Percentiles rank a stretch among this genome's conserved stretches.
phyloP scores from a whole-genome alignment of 2,329 filamentous ascomycete species.

The Calonectria honghensis region DNA sequence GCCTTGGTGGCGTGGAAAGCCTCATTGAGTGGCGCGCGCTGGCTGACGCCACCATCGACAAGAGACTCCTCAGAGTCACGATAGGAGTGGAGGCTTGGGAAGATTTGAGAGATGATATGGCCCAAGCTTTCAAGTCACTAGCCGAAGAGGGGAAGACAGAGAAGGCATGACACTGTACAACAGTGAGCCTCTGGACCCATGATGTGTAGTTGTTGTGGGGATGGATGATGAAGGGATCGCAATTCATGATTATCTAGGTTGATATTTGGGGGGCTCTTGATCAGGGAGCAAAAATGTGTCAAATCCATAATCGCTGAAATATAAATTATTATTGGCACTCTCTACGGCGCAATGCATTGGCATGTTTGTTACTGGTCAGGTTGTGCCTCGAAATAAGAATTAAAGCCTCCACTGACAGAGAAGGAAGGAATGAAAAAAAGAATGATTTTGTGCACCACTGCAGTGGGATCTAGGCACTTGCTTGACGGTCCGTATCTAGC shows the following conservation, averaged over 20 bases:
- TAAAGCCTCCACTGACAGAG: no score
- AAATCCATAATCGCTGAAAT: neutral
- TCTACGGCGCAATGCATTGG: neutral
- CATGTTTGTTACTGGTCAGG: neutral
- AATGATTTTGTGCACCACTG: neutral
- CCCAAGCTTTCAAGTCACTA: neutral
- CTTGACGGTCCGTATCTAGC: neutral
- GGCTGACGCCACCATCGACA: constrained; percentile 75
- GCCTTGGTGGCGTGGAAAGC: constrained; percentile 94
- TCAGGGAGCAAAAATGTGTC: neutral
- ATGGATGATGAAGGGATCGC: neutral
- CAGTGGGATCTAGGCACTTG: neutral
- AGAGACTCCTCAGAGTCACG: neutral
- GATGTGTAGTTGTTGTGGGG: neutral
- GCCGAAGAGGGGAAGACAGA: neutral
- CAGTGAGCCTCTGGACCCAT: neutral
- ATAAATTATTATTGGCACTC: neutral
- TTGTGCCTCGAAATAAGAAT: neutral
- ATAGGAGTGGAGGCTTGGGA: constrained; percentile 16
- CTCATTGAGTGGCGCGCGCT: constrained; percentile 97
- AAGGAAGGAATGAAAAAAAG: neutral
- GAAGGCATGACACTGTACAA: no score
- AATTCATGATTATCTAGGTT: neutral
- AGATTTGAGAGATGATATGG: neutral
- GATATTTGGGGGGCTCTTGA: neutral